A percentile compares a stretch with the other conserved stretches of the same genome.
These are phyloP conservation scores for Aspergillus sp. DNA, from an alignment of 2,329 filamentous ascomycete species.

Conservation along the genomic window DNA sequence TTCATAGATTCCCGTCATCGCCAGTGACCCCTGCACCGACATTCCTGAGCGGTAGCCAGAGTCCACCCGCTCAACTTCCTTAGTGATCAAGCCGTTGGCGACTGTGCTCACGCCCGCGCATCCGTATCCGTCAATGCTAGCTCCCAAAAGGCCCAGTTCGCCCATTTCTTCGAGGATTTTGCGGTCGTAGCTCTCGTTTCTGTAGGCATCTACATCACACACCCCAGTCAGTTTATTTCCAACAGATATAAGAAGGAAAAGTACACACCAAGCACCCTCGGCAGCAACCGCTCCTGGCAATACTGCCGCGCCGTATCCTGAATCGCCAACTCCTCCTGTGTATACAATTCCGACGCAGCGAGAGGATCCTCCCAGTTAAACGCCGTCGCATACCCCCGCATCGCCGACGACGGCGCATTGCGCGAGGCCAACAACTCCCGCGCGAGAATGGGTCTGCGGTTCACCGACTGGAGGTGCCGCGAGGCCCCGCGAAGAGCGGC, in stretches of 20 bases:
- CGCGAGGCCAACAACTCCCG: slow-evolving; percentile 4
- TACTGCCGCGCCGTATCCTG: slow-evolving; percentile 86
- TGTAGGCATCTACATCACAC: slow-evolving; percentile 60
- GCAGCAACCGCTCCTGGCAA: slow-evolving; percentile 81
- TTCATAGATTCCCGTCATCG: slow-evolving; percentile 85
- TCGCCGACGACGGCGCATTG: not conserved
- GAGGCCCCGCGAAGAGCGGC: slow-evolving; percentile 24
- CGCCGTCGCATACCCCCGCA: slow-evolving; percentile 28
- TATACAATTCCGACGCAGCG: slow-evolving; percentile 63
- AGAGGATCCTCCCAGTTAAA: slow-evolving; percentile 95
- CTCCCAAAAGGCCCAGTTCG: slow-evolving; percentile 76
- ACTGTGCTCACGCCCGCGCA: slow-evolving; percentile 84
- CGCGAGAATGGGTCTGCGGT: slow-evolving; percentile 11
- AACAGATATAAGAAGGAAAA: slow-evolving; percentile 3
- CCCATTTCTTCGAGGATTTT: slow-evolving; percentile 88
- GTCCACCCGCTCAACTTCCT: slow-evolving; percentile 83
- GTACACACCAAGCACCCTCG: slow-evolving; percentile 69
- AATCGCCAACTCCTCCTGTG: slow-evolving; percentile 85
- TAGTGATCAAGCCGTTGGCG: slow-evolving; percentile 79
- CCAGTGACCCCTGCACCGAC: slow-evolving; percentile 87
- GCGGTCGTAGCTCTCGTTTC: slow-evolving; percentile 77
- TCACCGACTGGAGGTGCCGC: slow-evolving; percentile 20
- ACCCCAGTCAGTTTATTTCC: not conserved
- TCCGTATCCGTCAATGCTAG: slow-evolving; percentile 77
- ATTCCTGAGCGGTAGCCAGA: slow-evolving; percentile 87